phyloP scores from a whole-genome alignment of 805 yeast species.

The Metschnikowia vanudenii region DNA sequence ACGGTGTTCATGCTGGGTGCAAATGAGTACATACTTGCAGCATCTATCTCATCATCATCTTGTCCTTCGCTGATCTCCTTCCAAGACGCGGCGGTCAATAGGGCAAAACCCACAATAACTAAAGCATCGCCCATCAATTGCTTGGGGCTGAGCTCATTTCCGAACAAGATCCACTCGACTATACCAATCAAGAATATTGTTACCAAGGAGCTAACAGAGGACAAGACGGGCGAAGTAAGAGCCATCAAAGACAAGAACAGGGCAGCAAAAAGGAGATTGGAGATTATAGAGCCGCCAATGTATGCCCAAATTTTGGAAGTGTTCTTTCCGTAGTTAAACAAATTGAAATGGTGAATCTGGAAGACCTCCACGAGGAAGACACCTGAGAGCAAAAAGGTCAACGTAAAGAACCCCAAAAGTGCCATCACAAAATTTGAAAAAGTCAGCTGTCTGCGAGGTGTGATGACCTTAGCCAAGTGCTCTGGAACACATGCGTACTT shows the following conservation, averaged over 20 bases:
- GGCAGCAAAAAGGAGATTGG: constrained; percentile 68
- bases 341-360: constrained; percentile 56
- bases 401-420: constrained; percentile 58
- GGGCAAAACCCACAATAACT: constrained; percentile 65
- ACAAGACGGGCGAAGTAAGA: constrained; percentile 79
- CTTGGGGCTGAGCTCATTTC: constrained; percentile 49
- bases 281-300: constrained; percentile 52
- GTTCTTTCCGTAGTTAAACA: constrained; percentile 46
- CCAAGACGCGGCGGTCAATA: constrained; percentile 68
- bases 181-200: constrained; percentile 80
- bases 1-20: constrained; percentile 32
- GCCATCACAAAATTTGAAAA: constrained; percentile 79
- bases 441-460: constrained; percentile 67
- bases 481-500: constrained; percentile 71
- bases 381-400: constrained; percentile 46
- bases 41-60: constrained; percentile 45
- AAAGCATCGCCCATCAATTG: constrained; percentile 70
- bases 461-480: constrained; percentile 41
- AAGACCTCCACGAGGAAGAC: constrained; percentile 50
- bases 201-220: constrained; percentile 61
- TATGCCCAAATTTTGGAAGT: constrained; percentile 42
- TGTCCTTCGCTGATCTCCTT: constrained; percentile 54
- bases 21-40: constrained; percentile 41
- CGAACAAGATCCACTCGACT: constrained; percentile 69
- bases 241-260: constrained; percentile 77